phyloP scores from a whole-genome alignment of 257 asterid genomes.

The Nicotiana obtusifolia region DNA sequence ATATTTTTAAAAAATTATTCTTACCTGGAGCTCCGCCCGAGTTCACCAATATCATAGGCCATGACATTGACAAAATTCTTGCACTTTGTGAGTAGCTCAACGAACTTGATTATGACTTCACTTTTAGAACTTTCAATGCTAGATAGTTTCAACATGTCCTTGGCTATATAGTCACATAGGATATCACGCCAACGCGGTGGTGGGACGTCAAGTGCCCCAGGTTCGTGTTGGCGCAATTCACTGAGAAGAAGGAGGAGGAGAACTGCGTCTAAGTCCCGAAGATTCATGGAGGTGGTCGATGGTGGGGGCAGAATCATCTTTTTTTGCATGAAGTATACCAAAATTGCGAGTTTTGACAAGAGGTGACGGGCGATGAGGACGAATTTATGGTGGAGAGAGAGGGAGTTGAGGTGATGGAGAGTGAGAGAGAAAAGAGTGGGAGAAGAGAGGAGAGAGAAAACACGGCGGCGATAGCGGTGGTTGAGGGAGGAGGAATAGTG shows the following conservation, averaged over 20 bases:
- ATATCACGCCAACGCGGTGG: slow-evolving; percentile 42
- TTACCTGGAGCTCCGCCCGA: not conserved
- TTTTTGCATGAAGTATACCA: slow-evolving; percentile 24
- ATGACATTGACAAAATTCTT: slow-evolving; percentile 41
- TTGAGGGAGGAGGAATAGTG: slow-evolving; percentile 53
- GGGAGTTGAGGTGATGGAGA: slow-evolving; percentile 77
- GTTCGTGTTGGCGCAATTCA: slow-evolving; percentile 54
- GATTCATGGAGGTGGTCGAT: slow-evolving; percentile 28
- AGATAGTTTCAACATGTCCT: slow-evolving; percentile 30
- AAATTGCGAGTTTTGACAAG: slow-evolving; percentile 43
- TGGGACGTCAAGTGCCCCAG: slow-evolving; percentile 35
- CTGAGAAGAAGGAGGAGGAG: slow-evolving; percentile 72
- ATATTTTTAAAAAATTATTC: not conserved
- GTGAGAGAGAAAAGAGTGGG: slow-evolving; percentile 65
- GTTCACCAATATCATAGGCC: slow-evolving; percentile 21
- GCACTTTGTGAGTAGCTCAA: slow-evolving; percentile 49
- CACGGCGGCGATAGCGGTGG: slow-evolving; percentile 62
- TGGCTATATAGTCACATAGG: slow-evolving; percentile 32
- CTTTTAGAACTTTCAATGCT: slow-evolving; percentile 32
- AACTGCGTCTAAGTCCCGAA: slow-evolving; percentile 65
- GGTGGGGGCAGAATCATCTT: not conserved
- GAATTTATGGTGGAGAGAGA: slow-evolving; percentile 66
- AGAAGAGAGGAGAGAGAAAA: slow-evolving; percentile 58
- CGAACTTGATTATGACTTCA: slow-evolving; percentile 43
- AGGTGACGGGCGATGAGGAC: slow-evolving; percentile 76